Base-by-base conservation (phyloP, 441 rosid genomes). In the Biscutella laevigata region DNA sequence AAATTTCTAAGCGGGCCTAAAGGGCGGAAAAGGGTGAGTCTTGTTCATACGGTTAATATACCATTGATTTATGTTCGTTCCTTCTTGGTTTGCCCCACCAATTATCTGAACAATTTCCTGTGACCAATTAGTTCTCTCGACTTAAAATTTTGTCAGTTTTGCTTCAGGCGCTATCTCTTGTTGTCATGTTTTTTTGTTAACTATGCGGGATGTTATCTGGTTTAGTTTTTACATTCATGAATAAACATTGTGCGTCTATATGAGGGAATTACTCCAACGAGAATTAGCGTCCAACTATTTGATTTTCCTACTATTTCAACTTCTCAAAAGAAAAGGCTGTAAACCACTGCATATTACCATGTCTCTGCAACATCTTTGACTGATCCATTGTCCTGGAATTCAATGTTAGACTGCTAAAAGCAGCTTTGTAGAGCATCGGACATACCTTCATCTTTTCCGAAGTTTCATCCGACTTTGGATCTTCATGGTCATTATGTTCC, bases 401-500 rank as follows among this genome's bases (percentile, higher is more conserved):
- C 30, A 44, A 64, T 75, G 53, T 51, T 75, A 94, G 99, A 85
- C 98, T 49, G 99, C 92, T 45, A 94, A 94, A 79, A 83, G 96
- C 77, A 70, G 92, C 55, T 94, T 90, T 51, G 98, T 94, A 37
- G 99, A 94, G 84, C 99, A 94, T 67, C 91, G 99, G 54, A 80
- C 99, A 49, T 94, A 85, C 74, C 88, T 94, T 67, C 99, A 94
- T 73, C 74, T 94, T 60, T 94, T 85, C 71, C 79, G 95, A 57
- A 94, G 99, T 69, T 94, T 94, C 57, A 94, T 83, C 61, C 82
- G 98, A 38, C 92, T 94, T 38, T 94, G 99, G 99, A 83, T 94
- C 72, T 94, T 94, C 70, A 74, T 94, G 86, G 76, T 61, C 44
- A 69, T 94, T 70, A 94, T 94, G 99, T 90, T 94, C 73, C 96